These are phyloP conservation scores for Luffa aegyptiaca DNA, from an alignment of 306 rosid species.

Conservation along the genomic window DNA sequence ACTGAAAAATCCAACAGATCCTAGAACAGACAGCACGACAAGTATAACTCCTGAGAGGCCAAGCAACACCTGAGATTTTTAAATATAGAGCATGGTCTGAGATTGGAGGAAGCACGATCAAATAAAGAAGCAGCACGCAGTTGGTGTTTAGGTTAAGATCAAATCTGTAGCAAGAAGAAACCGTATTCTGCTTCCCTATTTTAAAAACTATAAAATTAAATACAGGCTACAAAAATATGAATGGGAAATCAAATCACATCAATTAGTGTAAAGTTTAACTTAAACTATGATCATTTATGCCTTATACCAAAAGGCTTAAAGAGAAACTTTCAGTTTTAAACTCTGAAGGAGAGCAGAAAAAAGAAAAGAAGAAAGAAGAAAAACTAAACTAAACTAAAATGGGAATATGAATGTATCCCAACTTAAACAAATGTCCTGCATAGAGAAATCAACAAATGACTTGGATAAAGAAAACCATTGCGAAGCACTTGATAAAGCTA, in stretches of 20 bases:
- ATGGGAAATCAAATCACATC: not conserved
- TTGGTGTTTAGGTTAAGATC: not conserved
- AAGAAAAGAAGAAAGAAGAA: no score
- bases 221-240: not conserved
- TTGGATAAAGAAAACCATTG: no score
- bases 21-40: conserved; percentile 88
- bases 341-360: no score
- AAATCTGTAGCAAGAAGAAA: not conserved
- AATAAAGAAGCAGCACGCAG: not conserved
- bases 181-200: not conserved
- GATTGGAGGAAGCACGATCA: not conserved
- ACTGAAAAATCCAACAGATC: conserved; percentile 93
- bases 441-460: no score
- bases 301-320: not conserved
- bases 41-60: conserved; percentile 88
- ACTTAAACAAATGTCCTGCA: no score
- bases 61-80: conserved; percentile 58
- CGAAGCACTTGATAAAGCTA: not conserved
- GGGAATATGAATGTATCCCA: no score
- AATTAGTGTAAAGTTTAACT: not conserved
- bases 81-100: conserved; percentile 10
- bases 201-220: not conserved
- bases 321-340: not conserved
- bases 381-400: no score
- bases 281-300: not conserved